Conservation (phyloP, 1,139 yeast genomes). For the Spathaspora jeffriesii region DNA sequence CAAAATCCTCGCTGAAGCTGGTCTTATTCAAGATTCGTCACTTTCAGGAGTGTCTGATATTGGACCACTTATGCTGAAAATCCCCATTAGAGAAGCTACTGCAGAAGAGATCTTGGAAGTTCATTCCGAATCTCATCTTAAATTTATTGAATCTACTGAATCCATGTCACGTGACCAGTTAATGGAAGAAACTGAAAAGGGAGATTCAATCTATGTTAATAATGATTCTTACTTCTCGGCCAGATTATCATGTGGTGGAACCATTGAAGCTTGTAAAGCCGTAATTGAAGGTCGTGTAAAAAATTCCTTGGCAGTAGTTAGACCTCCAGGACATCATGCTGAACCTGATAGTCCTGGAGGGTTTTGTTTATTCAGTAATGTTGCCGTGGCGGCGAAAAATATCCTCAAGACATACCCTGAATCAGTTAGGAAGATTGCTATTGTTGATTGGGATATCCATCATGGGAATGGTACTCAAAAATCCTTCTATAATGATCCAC, state of each 20-base stretch:
- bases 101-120: slow-evolving; percentile 85
- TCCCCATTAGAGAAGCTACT: slow-evolving; percentile 89
- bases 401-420: slow-evolving; percentile 85
- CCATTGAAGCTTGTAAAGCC: slow-evolving; percentile 94
- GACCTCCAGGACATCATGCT: slow-evolving; percentile 99
- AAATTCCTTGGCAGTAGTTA: slow-evolving; percentile 89
- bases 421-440: slow-evolving; percentile 77
- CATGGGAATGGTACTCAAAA: slow-evolving; percentile 99
- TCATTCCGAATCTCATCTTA: slow-evolving; percentile 80
- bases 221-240: slow-evolving; percentile 90
- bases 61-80: slow-evolving; percentile 86
- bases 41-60: slow-evolving; percentile 79
- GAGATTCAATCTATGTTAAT: slow-evolving; percentile 94
- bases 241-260: slow-evolving; percentile 92
- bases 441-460: slow-evolving; percentile 97
- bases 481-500: slow-evolving; percentile 84
- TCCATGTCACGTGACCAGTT: slow-evolving; percentile 78
- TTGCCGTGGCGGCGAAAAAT: slow-evolving; percentile 94
- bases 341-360: slow-evolving; percentile 98
- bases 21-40: slow-evolving; percentile 79
- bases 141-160: slow-evolving; percentile 74
- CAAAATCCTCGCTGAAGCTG: slow-evolving; percentile 92
- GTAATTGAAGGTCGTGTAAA: slow-evolving; percentile 92
- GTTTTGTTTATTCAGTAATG: slow-evolving; percentile 93
- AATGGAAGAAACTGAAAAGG: slow-evolving; percentile 82